Base-by-base conservation (phyloP, 2,329 filamentous ascomycete species). In the Colletotrichum euphorbiae region DNA sequence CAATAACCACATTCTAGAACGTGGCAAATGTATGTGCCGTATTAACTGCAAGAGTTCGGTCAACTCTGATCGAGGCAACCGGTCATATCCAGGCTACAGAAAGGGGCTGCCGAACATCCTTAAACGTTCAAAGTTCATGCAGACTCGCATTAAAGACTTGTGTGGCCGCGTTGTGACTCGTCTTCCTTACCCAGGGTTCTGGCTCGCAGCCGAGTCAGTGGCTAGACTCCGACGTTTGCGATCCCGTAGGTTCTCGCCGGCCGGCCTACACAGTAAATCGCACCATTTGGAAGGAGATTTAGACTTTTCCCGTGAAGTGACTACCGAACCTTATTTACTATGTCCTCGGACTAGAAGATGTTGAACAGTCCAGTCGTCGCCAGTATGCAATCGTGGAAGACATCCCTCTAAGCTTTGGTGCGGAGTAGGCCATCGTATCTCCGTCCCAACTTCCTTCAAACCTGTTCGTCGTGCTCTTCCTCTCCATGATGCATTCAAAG, bases 401-500 rank as follows among this genome's bases (percentile, higher is more conserved):
- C 21, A 3, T 55, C 28, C 24, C 12, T n/a, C n/a, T n/a, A n/a
- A n/a, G n/a, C 12, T 13, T 13, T 40, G 17, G 12, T 11, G 8
- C 6, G 12, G n/a, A 31, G 48, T 19, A 2, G 12, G 33, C n/a
- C 61, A 38, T 68, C 54, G 52, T 31, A 58, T 55, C 40, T 60
- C 61, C 61, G 36, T 65, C 61, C 61, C 48, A 46, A 55, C 61
- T 55, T 42, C 21, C 40, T 52, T 31, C 31, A 13, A 38, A 24
- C 31, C 15, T 6, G n/a, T 40, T 28, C 46, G n/a, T 24, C 48
- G 40, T 17, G 40, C 19, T 40, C 12, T 33, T 57, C 21, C 31
- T n/a, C 33, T 21, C 24, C 65, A 68, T 58, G 36, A 68, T 68
- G 65, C 61, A 46, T 48, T 24, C n/a, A 46, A 42, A 15, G 48